A percentile compares a stretch with the other conserved stretches of the same genome.
phyloP scores from a whole-genome alignment of 2,329 filamentous ascomycete genomes.

The Tolypocladium album region DNA sequence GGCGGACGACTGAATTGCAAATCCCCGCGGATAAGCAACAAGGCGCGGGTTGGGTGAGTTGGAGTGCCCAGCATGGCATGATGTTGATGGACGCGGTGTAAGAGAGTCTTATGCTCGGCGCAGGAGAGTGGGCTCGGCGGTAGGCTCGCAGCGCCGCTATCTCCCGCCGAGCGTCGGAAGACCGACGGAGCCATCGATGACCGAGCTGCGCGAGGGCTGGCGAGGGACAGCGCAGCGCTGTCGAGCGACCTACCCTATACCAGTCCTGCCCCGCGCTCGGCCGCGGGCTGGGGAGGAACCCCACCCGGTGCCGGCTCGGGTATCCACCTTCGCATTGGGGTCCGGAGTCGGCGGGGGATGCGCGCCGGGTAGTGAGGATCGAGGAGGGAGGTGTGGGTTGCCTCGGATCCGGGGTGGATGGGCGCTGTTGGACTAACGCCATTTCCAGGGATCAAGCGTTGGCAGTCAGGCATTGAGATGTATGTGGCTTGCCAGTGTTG shows the following conservation, averaged over 20 bases:
- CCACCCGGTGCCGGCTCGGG: not conserved
- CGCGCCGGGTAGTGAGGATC: not conserved
- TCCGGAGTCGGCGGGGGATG: not conserved
- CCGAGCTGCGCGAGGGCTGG: not conserved
- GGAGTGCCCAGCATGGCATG: not conserved
- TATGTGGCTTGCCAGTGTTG: not conserved
- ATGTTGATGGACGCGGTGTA: not conserved
- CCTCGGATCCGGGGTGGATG: not conserved
- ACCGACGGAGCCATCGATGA: slow-evolving; percentile 1
- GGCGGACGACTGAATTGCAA: not conserved
- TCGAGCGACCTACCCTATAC: not conserved
- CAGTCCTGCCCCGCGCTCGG: not conserved
- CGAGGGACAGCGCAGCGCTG: not conserved
- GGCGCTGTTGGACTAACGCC: not conserved
- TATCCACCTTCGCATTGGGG: not conserved
- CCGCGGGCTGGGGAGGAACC: not conserved
- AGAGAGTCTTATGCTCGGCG: not conserved
- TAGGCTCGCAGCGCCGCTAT: slow-evolving; percentile 3
- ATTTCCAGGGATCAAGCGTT: not conserved
- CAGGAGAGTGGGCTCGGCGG: not conserved
- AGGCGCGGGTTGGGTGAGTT: not conserved
- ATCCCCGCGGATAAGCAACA: not conserved
- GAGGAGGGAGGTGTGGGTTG: not conserved
- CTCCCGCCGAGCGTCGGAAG: not conserved
- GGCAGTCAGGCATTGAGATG: not conserved